Conservation (phyloP, 805 yeast species). For the Candida awuae region DNA sequence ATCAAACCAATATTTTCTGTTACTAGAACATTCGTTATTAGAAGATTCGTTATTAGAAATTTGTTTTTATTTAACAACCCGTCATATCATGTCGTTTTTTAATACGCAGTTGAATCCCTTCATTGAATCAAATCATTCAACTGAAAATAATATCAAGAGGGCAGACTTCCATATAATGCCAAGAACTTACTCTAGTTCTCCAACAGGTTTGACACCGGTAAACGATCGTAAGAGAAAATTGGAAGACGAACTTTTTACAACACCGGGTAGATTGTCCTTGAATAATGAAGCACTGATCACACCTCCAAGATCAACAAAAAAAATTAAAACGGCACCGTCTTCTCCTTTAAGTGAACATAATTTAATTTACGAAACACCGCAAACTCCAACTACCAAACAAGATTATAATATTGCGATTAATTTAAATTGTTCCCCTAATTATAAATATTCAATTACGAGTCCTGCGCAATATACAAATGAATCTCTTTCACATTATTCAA, state of each 20-base stretch:
- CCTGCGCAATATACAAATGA: conserved; percentile 10
- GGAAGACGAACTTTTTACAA: conserved; percentile 1
- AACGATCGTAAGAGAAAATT: conserved; percentile 5
- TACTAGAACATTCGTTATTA: no score
- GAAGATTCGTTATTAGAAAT: no score
- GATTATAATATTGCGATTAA: neutral
- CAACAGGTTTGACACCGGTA: neutral
- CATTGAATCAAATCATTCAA: conserved; percentile 1
- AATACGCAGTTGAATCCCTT: conserved; percentile 2
- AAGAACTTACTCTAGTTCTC: conserved; percentile 1
- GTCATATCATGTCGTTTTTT: conserved; percentile 3
- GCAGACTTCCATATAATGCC: conserved; percentile 3
- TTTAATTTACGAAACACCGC: conserved; percentile 14
- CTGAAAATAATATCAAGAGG: neutral
- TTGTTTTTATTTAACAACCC: no score
- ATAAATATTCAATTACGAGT: conserved; percentile 12
- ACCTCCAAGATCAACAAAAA: conserved; percentile 16
- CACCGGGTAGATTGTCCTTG: neutral
- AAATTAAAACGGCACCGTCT: conserved; percentile 26
- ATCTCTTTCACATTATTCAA: neutral
- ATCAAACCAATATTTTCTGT: no score
- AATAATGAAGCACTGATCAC: conserved; percentile 5
- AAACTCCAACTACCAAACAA: conserved; percentile 16
- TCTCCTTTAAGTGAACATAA: conserved; percentile 17
- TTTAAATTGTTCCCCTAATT: neutral